A percentile compares a stretch with the other conserved stretches of the same genome.
Conservation (phyloP, 2,329 filamentous ascomycete species). For the Fusarium concolor region DNA sequence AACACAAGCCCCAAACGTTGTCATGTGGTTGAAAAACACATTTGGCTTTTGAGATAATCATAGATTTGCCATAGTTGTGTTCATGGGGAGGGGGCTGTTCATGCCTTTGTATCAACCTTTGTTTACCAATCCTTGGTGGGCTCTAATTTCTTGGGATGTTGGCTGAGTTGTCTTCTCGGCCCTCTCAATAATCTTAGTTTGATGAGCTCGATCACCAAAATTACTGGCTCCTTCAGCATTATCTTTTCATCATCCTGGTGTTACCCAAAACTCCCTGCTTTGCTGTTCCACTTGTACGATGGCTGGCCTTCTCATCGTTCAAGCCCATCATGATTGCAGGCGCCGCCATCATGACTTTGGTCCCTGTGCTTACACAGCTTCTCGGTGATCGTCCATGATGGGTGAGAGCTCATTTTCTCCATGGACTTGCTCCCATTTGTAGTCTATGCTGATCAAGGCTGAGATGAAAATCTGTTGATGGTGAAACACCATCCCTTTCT, state of each 20-base stretch:
- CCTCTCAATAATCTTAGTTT: neutral
- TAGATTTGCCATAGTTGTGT: neutral
- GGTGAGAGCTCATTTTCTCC: constrained; percentile 1
- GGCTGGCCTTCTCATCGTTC: neutral
- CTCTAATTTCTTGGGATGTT: neutral
- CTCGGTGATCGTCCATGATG: constrained; percentile 17
- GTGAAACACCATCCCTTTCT: constrained; percentile 25
- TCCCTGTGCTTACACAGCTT: constrained; percentile 18
- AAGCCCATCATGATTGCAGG: constrained; percentile 3
- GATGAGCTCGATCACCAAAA: neutral
- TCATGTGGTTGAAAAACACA: constrained; percentile 6
- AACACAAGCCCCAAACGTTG: constrained; percentile 7
- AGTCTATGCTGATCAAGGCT: neutral
- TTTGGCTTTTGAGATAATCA: neutral
- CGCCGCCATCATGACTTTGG: constrained; percentile 26
- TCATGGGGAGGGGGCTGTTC: neutral
- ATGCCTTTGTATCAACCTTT: neutral
- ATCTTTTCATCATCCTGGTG: neutral
- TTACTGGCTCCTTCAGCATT: neutral
- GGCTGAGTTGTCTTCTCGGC: neutral
- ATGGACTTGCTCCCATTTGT: neutral
- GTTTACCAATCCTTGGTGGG: neutral
- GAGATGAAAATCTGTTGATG: neutral
- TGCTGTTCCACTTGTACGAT: constrained; percentile 1
- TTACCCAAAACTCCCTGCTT: neutral